phyloP scores from a whole-genome alignment of 2,329 filamentous ascomycete species.

The Lasiodiplodia theobromae region DNA sequence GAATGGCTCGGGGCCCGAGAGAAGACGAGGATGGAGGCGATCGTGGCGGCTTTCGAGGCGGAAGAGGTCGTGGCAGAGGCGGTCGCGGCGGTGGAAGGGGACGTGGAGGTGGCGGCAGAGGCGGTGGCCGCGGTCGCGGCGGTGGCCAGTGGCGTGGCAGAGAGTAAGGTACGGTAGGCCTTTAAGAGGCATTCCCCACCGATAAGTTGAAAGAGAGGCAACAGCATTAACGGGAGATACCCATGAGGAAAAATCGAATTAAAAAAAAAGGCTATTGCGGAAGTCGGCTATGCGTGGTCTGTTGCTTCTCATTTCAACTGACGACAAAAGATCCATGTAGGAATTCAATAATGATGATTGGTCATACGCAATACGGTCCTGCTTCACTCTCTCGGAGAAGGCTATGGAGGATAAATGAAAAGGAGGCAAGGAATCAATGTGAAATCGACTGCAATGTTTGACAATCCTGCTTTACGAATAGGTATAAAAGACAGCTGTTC shows the following conservation, averaged over 20 bases:
- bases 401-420: background rate
- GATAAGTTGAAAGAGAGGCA: background rate
- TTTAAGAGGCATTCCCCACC: background rate
- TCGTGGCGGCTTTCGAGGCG: conserved; percentile 36
- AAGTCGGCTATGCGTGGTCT: background rate
- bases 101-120: background rate
- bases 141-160: background rate
- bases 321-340: background rate
- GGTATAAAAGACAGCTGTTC: background rate
- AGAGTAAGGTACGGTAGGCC: background rate
- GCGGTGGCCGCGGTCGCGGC: background rate
- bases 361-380: background rate
- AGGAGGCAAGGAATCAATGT: background rate
- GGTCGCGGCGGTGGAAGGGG: background rate
- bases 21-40: conserved; percentile 32
- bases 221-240: background rate
- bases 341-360: background rate
- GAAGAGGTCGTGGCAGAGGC: conserved; percentile 39
- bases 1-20: conserved; percentile 60
- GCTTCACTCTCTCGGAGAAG: background rate
- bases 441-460: background rate
- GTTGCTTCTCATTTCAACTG: background rate
- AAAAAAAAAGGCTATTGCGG: background rate
- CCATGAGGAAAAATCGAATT: background rate
- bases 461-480: background rate